phyloP scores from a whole-genome alignment of 2,329 filamentous ascomycete species.

The Aspergillus candidus region DNA sequence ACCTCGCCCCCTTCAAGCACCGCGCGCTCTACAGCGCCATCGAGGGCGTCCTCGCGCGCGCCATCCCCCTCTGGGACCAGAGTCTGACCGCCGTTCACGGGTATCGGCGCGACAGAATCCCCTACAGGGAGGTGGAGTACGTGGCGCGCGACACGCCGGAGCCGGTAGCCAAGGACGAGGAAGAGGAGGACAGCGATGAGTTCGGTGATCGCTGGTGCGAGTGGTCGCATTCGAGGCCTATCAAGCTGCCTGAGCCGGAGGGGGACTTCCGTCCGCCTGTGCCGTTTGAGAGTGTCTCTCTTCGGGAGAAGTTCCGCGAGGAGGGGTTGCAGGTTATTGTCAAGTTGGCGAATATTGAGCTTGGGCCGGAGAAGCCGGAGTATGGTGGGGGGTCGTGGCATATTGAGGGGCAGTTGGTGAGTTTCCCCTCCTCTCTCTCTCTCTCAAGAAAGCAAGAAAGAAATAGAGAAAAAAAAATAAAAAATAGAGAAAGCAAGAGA shows the following conservation, averaged over 20 bases:
- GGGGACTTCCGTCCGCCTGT: not conserved
- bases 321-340: constrained; percentile 46
- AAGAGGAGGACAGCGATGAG: constrained; percentile 2
- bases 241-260: constrained; percentile 14
- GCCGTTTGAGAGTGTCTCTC: constrained; percentile 5
- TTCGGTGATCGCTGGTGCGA: not conserved
- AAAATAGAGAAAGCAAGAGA: no score
- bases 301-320: constrained; percentile 25
- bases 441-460: no score
- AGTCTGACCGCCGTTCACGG: constrained; percentile 9
- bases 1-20: constrained; percentile 35
- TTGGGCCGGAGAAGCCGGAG: constrained; percentile 52
- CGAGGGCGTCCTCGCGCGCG: constrained; percentile 32
- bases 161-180: constrained; percentile 1
- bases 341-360: constrained; percentile 57
- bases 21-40: constrained; percentile 30
- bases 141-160: not conserved
- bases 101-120: constrained; percentile 5
- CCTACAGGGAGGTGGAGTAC: constrained; percentile 8
- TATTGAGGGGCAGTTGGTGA: constrained; percentile 41
- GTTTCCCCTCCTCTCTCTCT: no score
- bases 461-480: no score
- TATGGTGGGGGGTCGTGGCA: constrained; percentile 44
- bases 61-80: constrained; percentile 45
- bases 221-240: constrained; percentile 3